Evolutionary conservation across 192 early-diverging fungal species (phyloP), one percentile per base, ranked within the genome.

Genomic region (Coemansia reversa): DNA sequence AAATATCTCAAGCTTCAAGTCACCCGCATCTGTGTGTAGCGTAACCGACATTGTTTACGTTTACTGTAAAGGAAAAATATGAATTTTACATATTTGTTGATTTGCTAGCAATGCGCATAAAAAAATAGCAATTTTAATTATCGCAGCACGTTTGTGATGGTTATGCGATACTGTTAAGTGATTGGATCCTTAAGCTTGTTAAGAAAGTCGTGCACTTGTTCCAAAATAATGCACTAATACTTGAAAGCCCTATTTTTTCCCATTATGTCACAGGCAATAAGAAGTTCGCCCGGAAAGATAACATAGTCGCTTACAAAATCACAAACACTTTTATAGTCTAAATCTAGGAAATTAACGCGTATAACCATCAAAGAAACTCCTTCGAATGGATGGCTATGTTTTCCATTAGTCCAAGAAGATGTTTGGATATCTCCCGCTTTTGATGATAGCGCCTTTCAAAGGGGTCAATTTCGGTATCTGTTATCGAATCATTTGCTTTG

Each of bases 1-100:
- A 65, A 94, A 92, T 19, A 97, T 73, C 83, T 98, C 95, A 19
- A 95, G 88, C 75, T 96, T 96, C 29, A 98, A 74, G 82, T 98
- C 94, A 22, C 95, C 95, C 8, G 92, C 81, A 81, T 93, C 92
- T 7, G 95, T 97, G 65, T 95, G 91, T 24, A 97, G 66, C 42
- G 94, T 95, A 33, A 97, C 92, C 42, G 90, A 92, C 90, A 80
- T 80, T 60, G 52, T 52, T 30, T 22, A 29, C 5, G 11, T 58
- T 2, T 9, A 39, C 14, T 11, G 27, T 45, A 45, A 45, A 16
- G 12, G 14, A 45, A 14, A 45, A 12, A 45, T 16, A 45, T 16
- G 3, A 45, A 45, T 45, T 16, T 14, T 16, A 45, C 33, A 7
- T 11, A 12, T 27, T 27, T 7, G 33, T 35, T 35, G 33, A 7